Evolutionary conservation across 495 filamentous ascomycete species (phyloP).

Genomic region (Penicillium herquei): DNA sequence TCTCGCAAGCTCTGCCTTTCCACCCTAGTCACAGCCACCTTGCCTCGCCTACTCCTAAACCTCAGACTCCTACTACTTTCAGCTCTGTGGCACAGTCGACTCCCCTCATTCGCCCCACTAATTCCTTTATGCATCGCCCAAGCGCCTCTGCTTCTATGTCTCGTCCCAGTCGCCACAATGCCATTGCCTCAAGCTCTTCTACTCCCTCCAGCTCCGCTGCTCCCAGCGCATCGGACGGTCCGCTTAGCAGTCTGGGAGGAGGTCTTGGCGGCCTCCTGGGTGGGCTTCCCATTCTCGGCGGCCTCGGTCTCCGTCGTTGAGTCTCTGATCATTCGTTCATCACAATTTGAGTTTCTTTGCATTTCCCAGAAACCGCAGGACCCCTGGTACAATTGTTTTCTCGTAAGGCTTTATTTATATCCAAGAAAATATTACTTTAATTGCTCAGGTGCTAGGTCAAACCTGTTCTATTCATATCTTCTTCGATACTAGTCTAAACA

Average conservation of each 20-base stretch:
- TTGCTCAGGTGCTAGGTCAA: constrained; percentile 7
- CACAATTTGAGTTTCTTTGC: constrained; percentile 8
- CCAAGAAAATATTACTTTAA: constrained; percentile 18
- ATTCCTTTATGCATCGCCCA: background rate
- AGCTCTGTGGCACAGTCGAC: background rate
- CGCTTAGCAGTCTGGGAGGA: background rate
- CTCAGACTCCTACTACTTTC: background rate
- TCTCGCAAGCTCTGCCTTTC: background rate
- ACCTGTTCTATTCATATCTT: background rate
- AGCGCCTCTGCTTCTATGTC: background rate
- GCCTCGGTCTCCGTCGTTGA: constrained; percentile 10
- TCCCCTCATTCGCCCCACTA: background rate
- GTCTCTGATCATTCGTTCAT: background rate
- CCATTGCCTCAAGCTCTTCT: background rate
- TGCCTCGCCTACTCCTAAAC: background rate
- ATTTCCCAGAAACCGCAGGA: constrained; percentile 10
- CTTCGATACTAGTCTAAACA: constrained; percentile 1
- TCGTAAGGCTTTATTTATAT: constrained; percentile 16
- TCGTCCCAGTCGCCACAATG: background rate
- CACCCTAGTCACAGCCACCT: background rate
- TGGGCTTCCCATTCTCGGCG: constrained; percentile 7
- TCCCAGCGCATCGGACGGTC: constrained; percentile 11
- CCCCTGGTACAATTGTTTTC: constrained; percentile 7
- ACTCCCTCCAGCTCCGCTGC: constrained; percentile 7
- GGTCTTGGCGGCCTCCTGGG: constrained; percentile 5